phyloP scores from a whole-genome alignment of 257 asterid genomes.

The Sherardia arvensis region DNA sequence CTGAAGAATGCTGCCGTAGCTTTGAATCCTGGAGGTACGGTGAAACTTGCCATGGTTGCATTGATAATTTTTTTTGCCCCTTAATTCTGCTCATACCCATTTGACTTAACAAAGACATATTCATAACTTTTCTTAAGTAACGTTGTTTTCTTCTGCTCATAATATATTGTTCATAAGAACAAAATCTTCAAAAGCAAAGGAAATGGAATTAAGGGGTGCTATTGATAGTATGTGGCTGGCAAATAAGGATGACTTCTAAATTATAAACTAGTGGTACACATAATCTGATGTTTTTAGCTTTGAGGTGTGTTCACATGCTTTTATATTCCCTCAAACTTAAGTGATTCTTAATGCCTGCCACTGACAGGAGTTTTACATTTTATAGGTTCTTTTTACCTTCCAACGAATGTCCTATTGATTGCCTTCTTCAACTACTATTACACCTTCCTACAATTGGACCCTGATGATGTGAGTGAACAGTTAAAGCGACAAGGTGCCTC shows the following conservation, averaged over 20 bases:
- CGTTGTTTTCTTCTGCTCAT: not conserved
- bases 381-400: constrained; percentile 76
- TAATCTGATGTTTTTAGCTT: not conserved
- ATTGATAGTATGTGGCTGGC: not conserved
- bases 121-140: not conserved
- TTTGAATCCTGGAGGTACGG: constrained; percentile 87
- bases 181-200: not conserved
- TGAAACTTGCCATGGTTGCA: not conserved
- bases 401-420: constrained; percentile 72
- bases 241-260: too few relatives aligned
- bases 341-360: not conserved
- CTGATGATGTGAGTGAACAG: constrained; percentile 96
- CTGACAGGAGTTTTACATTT: constrained; percentile 5
- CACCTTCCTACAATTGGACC: constrained; percentile 94
- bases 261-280: not conserved
- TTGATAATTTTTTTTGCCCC: too few relatives aligned
- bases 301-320: not conserved
- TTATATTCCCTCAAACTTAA: not conserved
- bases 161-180: not conserved
- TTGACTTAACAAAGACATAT: not conserved
- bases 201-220: not conserved
- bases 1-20: constrained; percentile 76
- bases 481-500: constrained; percentile 99
- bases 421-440: constrained; percentile 98
- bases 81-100: not conserved